A percentile compares a stretch with the other conserved stretches of the same genome.
Conservation (phyloP, 140 eudicot species). For the Bidens hawaiensis region DNA sequence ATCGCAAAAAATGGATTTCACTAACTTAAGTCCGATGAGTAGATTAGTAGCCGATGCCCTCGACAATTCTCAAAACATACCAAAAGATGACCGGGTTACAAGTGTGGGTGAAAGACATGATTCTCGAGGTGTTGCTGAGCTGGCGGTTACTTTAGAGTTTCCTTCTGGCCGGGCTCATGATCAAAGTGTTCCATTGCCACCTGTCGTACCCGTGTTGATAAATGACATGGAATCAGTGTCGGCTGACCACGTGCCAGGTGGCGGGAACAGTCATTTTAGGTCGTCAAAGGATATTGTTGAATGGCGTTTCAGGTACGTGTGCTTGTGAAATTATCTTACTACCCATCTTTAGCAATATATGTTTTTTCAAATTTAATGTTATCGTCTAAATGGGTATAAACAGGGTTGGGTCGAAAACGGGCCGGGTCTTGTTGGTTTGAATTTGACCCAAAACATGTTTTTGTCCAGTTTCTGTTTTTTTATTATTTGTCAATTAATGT, state of each 20-base stretch:
- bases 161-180: slow-evolving; percentile 33
- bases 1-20: slow-evolving; percentile 38
- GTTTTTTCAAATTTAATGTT: neutral
- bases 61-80: slow-evolving; percentile 27
- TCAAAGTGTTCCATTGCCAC: slow-evolving; percentile 39
- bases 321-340: neutral
- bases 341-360: neutral
- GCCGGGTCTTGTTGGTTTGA: neutral
- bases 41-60: slow-evolving; percentile 73
- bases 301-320: slow-evolving; percentile 65
- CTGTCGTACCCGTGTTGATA: slow-evolving; percentile 48
- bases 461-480: neutral
- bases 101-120: slow-evolving; percentile 30
- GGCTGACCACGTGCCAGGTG: slow-evolving; percentile 20
- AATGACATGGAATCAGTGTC: slow-evolving; percentile 36
- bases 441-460: neutral
- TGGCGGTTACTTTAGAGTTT: slow-evolving; percentile 64
- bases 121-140: slow-evolving; percentile 32
- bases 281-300: slow-evolving; percentile 47
- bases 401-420: neutral
- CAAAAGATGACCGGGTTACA: slow-evolving; percentile 29
- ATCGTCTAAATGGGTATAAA: neutral
- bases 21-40: slow-evolving; percentile 49
- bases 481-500: neutral
- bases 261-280: slow-evolving; percentile 41